These are phyloP conservation scores for Vitis labrusca DNA, from an alignment of 164 flowering plant species.

Conservation along the genomic window DNA sequence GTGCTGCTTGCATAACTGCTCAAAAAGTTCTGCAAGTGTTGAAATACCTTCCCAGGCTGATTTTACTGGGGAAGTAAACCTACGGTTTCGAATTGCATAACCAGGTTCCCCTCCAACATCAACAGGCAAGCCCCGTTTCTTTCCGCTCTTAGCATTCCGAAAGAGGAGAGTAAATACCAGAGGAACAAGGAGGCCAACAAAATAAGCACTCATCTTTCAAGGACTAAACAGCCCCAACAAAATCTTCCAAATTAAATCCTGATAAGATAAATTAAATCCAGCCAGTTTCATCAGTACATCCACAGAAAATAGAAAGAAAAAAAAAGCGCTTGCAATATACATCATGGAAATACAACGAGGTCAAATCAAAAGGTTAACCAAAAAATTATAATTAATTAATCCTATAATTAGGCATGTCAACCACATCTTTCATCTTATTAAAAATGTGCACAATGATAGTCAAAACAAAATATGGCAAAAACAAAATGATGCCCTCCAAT, in stretches of 20 bases:
- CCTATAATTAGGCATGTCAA: background rate
- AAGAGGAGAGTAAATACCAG: conserved; percentile 52
- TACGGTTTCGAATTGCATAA: conserved; percentile 65
- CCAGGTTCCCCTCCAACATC: conserved; percentile 93
- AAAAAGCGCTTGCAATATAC: background rate
- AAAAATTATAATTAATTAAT: background rate
- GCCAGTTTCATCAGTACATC: background rate
- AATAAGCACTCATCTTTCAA: conserved; percentile 59
- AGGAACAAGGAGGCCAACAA: conserved; percentile 77
- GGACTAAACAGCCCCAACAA: conserved; percentile 4
- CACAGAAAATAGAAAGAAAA: background rate
- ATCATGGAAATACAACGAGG: background rate
- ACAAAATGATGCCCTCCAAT: background rate
- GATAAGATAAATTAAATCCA: background rate
- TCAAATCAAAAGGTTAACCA: background rate
- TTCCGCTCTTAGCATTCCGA: conserved; percentile 50
- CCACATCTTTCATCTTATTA: background rate
- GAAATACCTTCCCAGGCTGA: conserved; percentile 80
- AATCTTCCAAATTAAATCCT: conserved; percentile 10
- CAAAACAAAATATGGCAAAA: background rate
- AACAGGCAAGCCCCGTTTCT: conserved; percentile 71
- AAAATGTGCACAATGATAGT: background rate
- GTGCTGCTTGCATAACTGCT: conserved; percentile 61
- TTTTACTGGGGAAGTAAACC: conserved; percentile 48
- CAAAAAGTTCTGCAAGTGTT: conserved; percentile 90